Evolutionary conservation across 73 alveolate genomes (phyloP).

Genomic region (Paraurostyla sp.): DNA sequence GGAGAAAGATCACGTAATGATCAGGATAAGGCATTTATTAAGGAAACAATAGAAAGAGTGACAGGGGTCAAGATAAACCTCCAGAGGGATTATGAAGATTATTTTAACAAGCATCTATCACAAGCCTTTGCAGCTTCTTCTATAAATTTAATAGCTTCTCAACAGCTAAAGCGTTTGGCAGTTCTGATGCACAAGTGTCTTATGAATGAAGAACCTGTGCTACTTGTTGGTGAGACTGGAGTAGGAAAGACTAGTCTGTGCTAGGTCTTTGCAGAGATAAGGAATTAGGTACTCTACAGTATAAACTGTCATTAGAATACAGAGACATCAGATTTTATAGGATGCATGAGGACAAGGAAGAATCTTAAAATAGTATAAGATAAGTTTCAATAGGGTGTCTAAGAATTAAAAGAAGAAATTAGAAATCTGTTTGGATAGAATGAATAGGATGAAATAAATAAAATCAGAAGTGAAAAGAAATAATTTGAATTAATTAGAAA

Average conservation of each 20-base stretch:
- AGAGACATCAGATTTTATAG: slow-evolving; percentile 99
- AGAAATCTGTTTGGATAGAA: not conserved
- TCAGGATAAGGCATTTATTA: slow-evolving; percentile 93
- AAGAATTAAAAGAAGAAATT: slow-evolving; percentile 28
- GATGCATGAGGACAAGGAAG: slow-evolving; percentile 88
- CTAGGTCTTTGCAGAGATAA: slow-evolving; percentile 80
- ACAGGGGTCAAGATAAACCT: slow-evolving; percentile 83
- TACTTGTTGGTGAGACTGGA: slow-evolving; percentile 99
- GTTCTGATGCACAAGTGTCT: slow-evolving; percentile 96
- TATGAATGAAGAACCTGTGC: slow-evolving; percentile 97
- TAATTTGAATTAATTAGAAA: not conserved
- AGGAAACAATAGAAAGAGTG: slow-evolving; percentile 88
- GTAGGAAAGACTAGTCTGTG: slow-evolving; percentile 98
- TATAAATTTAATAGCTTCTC: not conserved
- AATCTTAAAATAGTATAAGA: slow-evolving; percentile 51
- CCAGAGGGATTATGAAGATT: slow-evolving; percentile 81
- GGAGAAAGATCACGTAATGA: slow-evolving; percentile 97
- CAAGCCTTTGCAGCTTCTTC: slow-evolving; percentile 5
- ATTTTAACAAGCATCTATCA: slow-evolving; percentile 63
- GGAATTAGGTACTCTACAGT: slow-evolving; percentile 82
- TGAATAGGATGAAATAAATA: slow-evolving; percentile 16
- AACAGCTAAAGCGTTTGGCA: slow-evolving; percentile 95
- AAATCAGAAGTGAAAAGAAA: slow-evolving; percentile 22
- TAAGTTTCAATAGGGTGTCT: not conserved
- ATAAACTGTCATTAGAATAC: slow-evolving; percentile 99